Evolutionary conservation across 2,329 filamentous ascomycete species (phyloP), one percentile per base, ranked within the genome.

Genomic region (Sporothrix luriei): DNA sequence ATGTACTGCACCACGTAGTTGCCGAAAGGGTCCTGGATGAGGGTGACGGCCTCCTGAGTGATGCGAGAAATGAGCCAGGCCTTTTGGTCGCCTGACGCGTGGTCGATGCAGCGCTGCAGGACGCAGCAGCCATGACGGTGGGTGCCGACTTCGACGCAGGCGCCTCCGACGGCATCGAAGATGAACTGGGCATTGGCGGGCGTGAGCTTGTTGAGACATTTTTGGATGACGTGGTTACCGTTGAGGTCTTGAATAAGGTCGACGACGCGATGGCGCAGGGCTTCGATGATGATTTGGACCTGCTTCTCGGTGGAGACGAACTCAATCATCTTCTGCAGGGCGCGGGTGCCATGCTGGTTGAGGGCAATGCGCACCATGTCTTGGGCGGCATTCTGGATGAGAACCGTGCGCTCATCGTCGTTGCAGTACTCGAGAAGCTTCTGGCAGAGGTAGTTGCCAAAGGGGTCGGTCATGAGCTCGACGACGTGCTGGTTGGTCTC

Each of bases 1-100:
- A 99, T 98, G 82, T 99, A 99, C 82, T 99, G 95, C 66, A 99
- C 91, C 66, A 99, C 95, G 74, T 99, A 99, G 81, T 99, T 99
- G 77, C 95, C 95, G 75, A 97, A 99, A 0, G 95, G 94, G 78
- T 99, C 95, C 79, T 97, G 93, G 24, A 99, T 93, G 13, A 99
- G 87, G 49, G 90, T 84, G 74, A 92, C 91, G n/a, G 94, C 93
- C 77, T 97, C 91, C 68, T 89, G 85, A 0, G 94, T 97, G 79
- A 99, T 98, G 77, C 92, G 88, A 71, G 87, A 84, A 73, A 99
- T 93, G 72, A 99, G 85, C 82, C 91, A 91, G 71, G 89, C 85
- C 82, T 97, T 97, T 82, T 99, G 95, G 49, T 90, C 84, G 71
- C 93, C 93, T 66, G 93, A 92, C 46, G 95, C 94, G 79, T 99